Evolutionary conservation across 768 basidiomycete genomes (phyloP).

Genomic region (Amanita polypyramis): DNA sequence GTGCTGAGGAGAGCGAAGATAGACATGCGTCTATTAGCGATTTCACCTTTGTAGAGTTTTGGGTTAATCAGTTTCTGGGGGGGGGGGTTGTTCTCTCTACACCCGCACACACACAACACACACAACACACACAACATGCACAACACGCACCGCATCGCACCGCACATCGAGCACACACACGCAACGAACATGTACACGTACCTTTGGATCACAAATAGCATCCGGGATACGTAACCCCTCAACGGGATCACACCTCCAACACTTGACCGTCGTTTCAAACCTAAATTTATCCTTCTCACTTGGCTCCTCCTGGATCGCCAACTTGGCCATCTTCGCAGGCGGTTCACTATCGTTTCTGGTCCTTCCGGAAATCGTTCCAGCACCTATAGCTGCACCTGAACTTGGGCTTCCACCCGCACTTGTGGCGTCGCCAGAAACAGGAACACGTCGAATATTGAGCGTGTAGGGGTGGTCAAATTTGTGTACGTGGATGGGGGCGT

Average conservation of each 20-base stretch:
- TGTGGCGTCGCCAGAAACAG: slow-evolving; percentile 26
- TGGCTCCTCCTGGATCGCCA: slow-evolving; percentile 72
- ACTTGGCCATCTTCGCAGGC: slow-evolving; percentile 80
- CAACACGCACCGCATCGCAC: too few relatives aligned
- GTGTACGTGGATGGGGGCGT: slow-evolving; percentile 61
- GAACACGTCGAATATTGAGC: slow-evolving; percentile 68
- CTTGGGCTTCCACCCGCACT: too few relatives aligned
- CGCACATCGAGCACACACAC: too few relatives aligned
- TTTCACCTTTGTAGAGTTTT: slow-evolving; percentile 31
- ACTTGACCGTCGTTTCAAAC: slow-evolving; percentile 50
- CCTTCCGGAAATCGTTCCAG: too few relatives aligned
- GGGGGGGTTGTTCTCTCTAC: too few relatives aligned
- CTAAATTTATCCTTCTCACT: slow-evolving; percentile 87
- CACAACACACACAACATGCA: too few relatives aligned
- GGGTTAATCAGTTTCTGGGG: slow-evolving; percentile 3
- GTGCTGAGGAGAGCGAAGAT: slow-evolving; percentile 76
- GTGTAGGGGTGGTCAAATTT: slow-evolving; percentile 69
- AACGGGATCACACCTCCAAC: slow-evolving; percentile 61
- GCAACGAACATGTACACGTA: slow-evolving; percentile 12
- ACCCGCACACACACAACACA: too few relatives aligned
- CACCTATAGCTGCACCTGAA: too few relatives aligned
- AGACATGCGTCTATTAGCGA: slow-evolving; percentile 58
- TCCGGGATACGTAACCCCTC: slow-evolving; percentile 36
- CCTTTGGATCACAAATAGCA: slow-evolving; percentile 25
- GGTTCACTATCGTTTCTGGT: slow-evolving; percentile 60